Evolutionary conservation across 176 grass and related monocot genomes (phyloP).

Genomic region (Aegilops sharonensis): DNA sequence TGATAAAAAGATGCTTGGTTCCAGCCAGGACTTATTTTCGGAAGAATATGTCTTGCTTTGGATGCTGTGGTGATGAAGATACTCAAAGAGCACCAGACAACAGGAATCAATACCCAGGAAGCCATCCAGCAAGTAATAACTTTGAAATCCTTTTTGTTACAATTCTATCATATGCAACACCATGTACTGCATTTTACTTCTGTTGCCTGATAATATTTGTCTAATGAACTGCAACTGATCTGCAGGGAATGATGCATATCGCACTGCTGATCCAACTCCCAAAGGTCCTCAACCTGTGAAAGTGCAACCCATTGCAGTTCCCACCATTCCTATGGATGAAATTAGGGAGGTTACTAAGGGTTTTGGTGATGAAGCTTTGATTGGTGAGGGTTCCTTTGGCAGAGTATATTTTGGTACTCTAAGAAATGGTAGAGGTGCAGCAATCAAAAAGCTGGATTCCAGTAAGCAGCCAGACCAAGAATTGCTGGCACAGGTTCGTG

Average conservation of each 20-base stretch:
- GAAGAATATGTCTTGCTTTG: constrained; percentile 61
- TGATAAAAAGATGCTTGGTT: constrained; percentile 20
- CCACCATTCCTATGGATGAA: constrained; percentile 65
- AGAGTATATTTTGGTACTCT: constrained; percentile 79
- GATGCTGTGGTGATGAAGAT: constrained; percentile 54
- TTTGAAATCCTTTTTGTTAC: background rate
- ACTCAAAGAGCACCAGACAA: constrained; percentile 48
- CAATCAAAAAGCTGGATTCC: constrained; percentile 74
- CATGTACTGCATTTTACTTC: constrained; percentile 3
- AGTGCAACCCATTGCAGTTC: constrained; percentile 78
- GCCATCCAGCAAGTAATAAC: constrained; percentile 56
- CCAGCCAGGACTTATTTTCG: constrained; percentile 35
- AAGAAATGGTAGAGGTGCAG: constrained; percentile 65
- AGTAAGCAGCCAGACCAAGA: constrained; percentile 95
- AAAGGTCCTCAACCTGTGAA: constrained; percentile 62
- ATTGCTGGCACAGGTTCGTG: constrained; percentile 61
- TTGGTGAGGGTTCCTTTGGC: constrained; percentile 85
- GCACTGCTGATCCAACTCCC: constrained; percentile 52
- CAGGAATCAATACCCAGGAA: constrained; percentile 41
- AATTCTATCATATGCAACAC: background rate
- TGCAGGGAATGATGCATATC: constrained; percentile 61
- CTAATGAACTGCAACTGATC: constrained; percentile 1
- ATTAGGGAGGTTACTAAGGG: constrained; percentile 73
- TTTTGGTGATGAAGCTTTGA: constrained; percentile 82
- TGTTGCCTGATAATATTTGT: constrained; percentile 6